These are phyloP conservation scores for Pseudogymnoascus sp. DNA, from an alignment of 2,329 filamentous ascomycete species.

Conservation along the genomic window DNA sequence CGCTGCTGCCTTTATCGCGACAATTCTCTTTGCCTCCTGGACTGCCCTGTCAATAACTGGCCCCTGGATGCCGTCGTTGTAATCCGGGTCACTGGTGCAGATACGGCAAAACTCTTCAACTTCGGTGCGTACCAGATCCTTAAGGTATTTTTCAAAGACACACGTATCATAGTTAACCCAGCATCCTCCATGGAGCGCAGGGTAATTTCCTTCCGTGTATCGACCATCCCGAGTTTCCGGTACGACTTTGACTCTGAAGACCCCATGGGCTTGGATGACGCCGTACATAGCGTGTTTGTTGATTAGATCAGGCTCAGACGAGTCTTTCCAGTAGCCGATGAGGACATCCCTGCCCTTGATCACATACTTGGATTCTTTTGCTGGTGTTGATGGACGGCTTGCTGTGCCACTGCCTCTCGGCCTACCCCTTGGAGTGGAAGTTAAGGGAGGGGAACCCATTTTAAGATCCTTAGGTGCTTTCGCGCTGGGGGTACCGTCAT, in stretches of 20 bases:
- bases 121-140: conserved; percentile 43
- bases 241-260: conserved; percentile 56
- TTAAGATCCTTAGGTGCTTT: conserved; percentile 22
- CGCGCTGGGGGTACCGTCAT: conserved; percentile 11
- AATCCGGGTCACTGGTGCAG: conserved; percentile 49
- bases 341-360: conserved; percentile 28
- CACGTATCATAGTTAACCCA: conserved; percentile 59
- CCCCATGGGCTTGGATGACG: conserved; percentile 53
- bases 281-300: conserved; percentile 57
- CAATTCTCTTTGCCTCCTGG: conserved; percentile 13
- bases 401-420: background rate
- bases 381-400: background rate
- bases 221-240: conserved; percentile 53
- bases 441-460: background rate
- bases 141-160: conserved; percentile 47
- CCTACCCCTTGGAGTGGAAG: background rate
- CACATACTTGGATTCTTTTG: background rate
- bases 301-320: conserved; percentile 36
- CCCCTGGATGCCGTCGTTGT: conserved; percentile 35
- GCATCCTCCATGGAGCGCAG: conserved; percentile 48
- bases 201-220: conserved; percentile 48
- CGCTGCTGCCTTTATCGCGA: background rate
- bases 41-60: conserved; percentile 17
- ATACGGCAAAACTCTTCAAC: conserved; percentile 58
- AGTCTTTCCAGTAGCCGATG: conserved; percentile 52